Evolutionary conservation across 495 filamentous ascomycete species (phyloP), one percentile per base, ranked within the genome.

Genomic region (Xylaria venustula): DNA sequence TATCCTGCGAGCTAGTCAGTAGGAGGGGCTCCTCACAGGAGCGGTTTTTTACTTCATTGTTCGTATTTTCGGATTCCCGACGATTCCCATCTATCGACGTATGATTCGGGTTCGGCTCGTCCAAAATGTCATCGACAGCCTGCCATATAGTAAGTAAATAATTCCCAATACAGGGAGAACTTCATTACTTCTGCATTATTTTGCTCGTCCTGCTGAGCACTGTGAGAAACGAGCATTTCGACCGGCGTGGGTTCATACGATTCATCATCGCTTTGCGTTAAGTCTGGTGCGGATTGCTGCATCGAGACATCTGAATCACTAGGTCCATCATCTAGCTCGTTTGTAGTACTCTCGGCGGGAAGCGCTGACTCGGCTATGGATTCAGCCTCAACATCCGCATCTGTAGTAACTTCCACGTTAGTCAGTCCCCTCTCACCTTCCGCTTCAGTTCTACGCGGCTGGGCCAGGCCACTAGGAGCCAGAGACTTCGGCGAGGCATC

Each of bases 41-140:
- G 62, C 64, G 63, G 44, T 62, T 59, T 63, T 71, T 67, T 71
- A 69, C 67, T 69, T 71, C 64, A 54, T 60, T 63, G 59, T 15
- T 64, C 26, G 60, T 44, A 25, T 59, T 47, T 52, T 62, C 60
- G 26, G 42, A 28, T 26, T 44, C 47, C 25, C 47, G 54, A 22
- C 19, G 49, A 51, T 34, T 54, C 48, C 37, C 36, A 28, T 46
- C 58, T 4, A 44, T 51, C n/a, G 3, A 19, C 14, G 58, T 34
- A 25, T 64, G 54, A 41, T 25, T n/a, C n/a, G 41, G 58, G 14
- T 20, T 23, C 12, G 48, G 34, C 58, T 62, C 64, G 42, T 67
- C 54, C 11, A 58, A 26, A 53, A 60, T 40, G 7, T 65, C 57
- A 22, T 50, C 26, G 25, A 25, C 44, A 20, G 44, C 50, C 40